A percentile compares a stretch with the other conserved stretches of the same genome.
These are phyloP conservation scores for Cladosporium phlei DNA, from an alignment of 2,329 filamentous ascomycete genomes.

Conservation along the genomic window DNA sequence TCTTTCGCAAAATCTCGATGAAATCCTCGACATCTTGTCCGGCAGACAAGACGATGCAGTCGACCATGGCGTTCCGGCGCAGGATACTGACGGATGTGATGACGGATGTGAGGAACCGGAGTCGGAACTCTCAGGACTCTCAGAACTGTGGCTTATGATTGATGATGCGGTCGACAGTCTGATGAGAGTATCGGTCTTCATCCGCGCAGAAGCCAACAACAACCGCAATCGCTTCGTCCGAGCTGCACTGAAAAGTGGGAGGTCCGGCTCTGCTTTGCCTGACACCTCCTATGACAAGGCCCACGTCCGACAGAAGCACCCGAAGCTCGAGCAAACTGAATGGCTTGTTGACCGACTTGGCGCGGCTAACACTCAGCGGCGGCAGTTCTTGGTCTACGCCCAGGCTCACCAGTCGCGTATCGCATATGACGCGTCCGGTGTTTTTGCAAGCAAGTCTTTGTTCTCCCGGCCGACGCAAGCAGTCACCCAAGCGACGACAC, in stretches of 20 bases:
- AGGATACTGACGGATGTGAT: background rate
- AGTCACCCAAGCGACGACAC: background rate
- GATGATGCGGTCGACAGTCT: constrained; percentile 15
- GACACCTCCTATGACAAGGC: background rate
- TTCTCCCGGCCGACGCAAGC: background rate
- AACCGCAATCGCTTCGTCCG: background rate
- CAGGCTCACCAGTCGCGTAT: background rate
- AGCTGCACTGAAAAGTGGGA: background rate
- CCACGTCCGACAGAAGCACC: background rate
- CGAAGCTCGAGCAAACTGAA: background rate
- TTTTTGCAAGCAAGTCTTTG: no score
- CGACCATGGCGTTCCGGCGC: background rate
- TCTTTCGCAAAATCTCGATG: background rate
- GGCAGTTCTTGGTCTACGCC: background rate
- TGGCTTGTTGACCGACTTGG: background rate
- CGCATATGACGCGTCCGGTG: background rate
- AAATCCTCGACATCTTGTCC: background rate
- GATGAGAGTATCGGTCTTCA: background rate
- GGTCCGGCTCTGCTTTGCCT: background rate
- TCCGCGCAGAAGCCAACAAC: background rate
- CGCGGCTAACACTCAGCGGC: background rate
- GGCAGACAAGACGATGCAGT: background rate
- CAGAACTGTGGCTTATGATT: constrained; percentile 14
- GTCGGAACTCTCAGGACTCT: background rate
- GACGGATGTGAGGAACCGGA: background rate